These are phyloP conservation scores for Pezicula radicicola DNA, from an alignment of 2,329 filamentous ascomycete genomes.

Conservation along the genomic window DNA sequence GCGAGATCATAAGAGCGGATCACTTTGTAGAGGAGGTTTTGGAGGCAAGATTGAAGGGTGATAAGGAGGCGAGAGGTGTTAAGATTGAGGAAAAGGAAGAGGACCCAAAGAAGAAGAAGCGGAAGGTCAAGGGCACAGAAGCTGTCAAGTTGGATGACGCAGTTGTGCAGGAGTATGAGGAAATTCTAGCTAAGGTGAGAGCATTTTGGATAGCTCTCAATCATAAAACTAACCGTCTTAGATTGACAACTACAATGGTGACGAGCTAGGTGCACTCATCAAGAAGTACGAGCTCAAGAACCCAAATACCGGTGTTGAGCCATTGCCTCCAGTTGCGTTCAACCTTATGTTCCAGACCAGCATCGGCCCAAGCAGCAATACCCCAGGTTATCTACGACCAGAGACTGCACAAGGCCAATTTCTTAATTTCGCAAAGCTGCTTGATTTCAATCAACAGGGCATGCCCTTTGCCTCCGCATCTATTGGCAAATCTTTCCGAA, in stretches of 20 bases:
- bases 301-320: constrained; percentile 72
- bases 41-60: constrained; percentile 79
- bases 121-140: constrained; percentile 76
- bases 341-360: constrained; percentile 99
- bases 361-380: constrained; percentile 88
- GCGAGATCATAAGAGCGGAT: constrained; percentile 93
- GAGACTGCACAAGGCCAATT: constrained; percentile 99
- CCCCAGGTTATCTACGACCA: constrained; percentile 81
- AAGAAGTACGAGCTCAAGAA: constrained; percentile 89
- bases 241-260: constrained; percentile 93
- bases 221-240: constrained; percentile 23
- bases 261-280: constrained; percentile 84
- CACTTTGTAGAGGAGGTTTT: constrained; percentile 95
- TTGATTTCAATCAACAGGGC: constrained; percentile 90
- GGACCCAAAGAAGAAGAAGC: constrained; percentile 74
- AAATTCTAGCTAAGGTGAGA: constrained; percentile 69
- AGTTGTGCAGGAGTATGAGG: constrained; percentile 85
- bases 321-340: constrained; percentile 82
- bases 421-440: constrained; percentile 91
- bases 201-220: background rate
- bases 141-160: constrained; percentile 84
- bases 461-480: constrained; percentile 98
- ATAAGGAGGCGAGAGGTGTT: constrained; percentile 88
- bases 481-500: constrained; percentile 96
- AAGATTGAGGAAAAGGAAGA: constrained; percentile 76